phyloP scores from a whole-genome alignment of 306 rosid species.

The Rosa rugosa region DNA sequence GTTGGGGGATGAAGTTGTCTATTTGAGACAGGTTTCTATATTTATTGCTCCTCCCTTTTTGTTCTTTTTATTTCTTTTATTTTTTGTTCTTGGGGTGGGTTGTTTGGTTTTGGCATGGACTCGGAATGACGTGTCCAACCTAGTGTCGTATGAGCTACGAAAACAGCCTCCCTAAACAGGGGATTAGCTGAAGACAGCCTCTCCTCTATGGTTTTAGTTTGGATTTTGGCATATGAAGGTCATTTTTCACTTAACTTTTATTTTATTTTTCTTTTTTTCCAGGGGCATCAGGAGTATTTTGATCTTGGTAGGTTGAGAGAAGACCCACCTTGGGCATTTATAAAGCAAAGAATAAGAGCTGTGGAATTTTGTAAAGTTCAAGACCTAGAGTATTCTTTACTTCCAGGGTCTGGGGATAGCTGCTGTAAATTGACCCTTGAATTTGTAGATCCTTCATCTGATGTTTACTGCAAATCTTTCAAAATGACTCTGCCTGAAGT shows the following conservation, averaged over 20 bases:
- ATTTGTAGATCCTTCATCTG: conserved; percentile 73
- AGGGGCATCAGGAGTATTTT: conserved; percentile 94
- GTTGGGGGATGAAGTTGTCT: conserved; percentile 87
- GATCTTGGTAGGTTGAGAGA: conserved; percentile 59
- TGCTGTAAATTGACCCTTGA: conserved; percentile 90
- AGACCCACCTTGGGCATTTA: conserved; percentile 69
- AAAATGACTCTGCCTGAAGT: conserved; percentile 85
- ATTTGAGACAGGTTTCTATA: conserved; percentile 82
- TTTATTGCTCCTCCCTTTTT: conserved; percentile 17
- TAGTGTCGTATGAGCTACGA: background rate
- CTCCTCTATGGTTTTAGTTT: background rate
- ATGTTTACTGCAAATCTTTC: conserved; percentile 55
- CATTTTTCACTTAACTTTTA: background rate
- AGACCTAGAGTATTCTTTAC: conserved; percentile 69
- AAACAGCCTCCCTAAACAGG: background rate
- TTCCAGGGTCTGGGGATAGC: conserved; percentile 95
- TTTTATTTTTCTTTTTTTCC: conserved; percentile 24
- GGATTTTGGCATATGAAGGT: background rate
- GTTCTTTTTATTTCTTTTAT: background rate
- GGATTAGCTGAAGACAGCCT: background rate
- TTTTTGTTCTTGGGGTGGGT: background rate
- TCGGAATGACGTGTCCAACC: background rate
- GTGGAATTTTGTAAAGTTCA: conserved; percentile 78
- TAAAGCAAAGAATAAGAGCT: conserved; percentile 60
- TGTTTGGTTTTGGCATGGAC: background rate